These are phyloP conservation scores for Tribonema minus DNA, from an alignment of 108 stramenopile genomes.

Conservation along the genomic window DNA sequence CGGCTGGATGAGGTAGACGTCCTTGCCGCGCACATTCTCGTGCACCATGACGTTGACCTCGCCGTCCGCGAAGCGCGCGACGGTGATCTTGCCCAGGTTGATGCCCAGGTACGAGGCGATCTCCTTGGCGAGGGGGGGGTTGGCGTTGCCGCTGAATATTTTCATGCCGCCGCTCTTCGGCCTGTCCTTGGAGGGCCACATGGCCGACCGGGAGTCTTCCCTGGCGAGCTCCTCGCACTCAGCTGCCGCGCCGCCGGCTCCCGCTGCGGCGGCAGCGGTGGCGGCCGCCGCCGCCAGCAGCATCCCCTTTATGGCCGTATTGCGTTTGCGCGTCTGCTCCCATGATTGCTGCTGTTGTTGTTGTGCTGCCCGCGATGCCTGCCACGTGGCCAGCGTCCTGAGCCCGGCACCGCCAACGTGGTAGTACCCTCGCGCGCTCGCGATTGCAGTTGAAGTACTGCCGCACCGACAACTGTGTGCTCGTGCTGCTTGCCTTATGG, in stretches of 20 bases:
- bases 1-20: conserved; percentile 94
- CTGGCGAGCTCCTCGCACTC: neutral
- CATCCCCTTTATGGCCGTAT: neutral
- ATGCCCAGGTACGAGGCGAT: conserved; percentile 88
- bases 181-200: conserved; percentile 34
- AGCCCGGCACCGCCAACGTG: too few species aligned
- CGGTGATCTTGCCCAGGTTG: conserved; percentile 90
- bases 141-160: conserved; percentile 95
- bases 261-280: neutral
- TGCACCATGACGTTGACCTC: conserved; percentile 96
- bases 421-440: too few species aligned
- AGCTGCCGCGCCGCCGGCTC: neutral
- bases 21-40: conserved; percentile 95
- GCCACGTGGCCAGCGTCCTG: neutral
- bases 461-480: neutral
- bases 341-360: neutral
- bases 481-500: too few species aligned
- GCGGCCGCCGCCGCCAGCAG: conserved; percentile 3
- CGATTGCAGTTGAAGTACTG: neutral
- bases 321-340: neutral
- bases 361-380: neutral
- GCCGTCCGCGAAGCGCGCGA: conserved; percentile 88
- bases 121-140: conserved; percentile 84
- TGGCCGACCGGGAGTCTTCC: conserved; percentile 35
- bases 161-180: conserved; percentile 64